phyloP scores from a whole-genome alignment of 352 stramenopile genomes.

The Thalassiosira livingstoniorum region DNA sequence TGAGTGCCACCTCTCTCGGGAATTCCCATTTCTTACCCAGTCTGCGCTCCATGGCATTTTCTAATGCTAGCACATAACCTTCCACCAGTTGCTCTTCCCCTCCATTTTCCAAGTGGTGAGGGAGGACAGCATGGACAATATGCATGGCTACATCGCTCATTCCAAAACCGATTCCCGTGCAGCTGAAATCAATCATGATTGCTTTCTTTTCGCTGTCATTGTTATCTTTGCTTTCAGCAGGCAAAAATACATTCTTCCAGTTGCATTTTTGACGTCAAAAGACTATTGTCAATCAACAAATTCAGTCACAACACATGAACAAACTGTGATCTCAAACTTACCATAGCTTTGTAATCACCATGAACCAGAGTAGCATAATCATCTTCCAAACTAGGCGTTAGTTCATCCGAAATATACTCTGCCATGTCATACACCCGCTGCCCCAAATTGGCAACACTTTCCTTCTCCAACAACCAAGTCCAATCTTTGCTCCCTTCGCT shows the following conservation, averaged over 20 bases:
- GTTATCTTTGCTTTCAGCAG: slow-evolving; percentile 10
- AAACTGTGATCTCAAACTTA: slow-evolving; percentile 3
- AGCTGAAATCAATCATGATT: slow-evolving; percentile 81
- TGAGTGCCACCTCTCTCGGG: slow-evolving; percentile 49
- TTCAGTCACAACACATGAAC: neutral
- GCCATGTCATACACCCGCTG: slow-evolving; percentile 61
- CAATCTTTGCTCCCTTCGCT: neutral
- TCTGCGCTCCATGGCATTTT: slow-evolving; percentile 26
- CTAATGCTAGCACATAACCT: slow-evolving; percentile 63
- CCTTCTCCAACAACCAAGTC: slow-evolving; percentile 39
- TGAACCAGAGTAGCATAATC: slow-evolving; percentile 73
- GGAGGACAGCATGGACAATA: slow-evolving; percentile 69
- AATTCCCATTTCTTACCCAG: slow-evolving; percentile 22
- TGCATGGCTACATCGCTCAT: slow-evolving; percentile 82
- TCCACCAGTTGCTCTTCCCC: slow-evolving; percentile 69
- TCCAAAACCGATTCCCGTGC: slow-evolving; percentile 72
- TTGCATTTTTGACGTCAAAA: neutral
- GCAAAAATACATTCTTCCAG: slow-evolving; percentile 74
- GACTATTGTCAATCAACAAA: neutral
- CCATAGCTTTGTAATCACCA: slow-evolving; percentile 83
- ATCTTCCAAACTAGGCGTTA: slow-evolving; percentile 63
- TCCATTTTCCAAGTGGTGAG: slow-evolving; percentile 63
- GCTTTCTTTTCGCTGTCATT: slow-evolving; percentile 16
- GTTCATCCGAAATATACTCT: slow-evolving; percentile 67
- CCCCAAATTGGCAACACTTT: slow-evolving; percentile 54